Evolutionary conservation across 768 basidiomycete species (phyloP), one percentile per base, ranked within the genome.

Genomic region (Wakefieldia striispora): DNA sequence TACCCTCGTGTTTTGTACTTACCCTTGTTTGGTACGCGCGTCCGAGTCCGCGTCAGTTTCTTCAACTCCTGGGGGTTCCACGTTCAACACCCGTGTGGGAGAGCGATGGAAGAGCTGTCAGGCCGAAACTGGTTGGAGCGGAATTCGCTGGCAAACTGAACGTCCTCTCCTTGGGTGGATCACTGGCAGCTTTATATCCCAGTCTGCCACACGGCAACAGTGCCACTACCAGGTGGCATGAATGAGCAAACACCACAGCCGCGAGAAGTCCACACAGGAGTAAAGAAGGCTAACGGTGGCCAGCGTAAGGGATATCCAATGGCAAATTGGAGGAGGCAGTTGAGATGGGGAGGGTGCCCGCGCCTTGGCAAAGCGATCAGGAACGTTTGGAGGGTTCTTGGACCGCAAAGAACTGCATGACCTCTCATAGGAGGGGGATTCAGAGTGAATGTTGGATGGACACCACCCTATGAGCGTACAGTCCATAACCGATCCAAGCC

Each of bases 211-310:
- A 62, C 55, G 55, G 42, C 20, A 47, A 60, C 58, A 57, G 57
- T 42, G 61, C 61, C 61, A 63, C 52, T 61, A 42, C 50, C 61
- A 62, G 62, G 61, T 58, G 61, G 61, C 55, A 12, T 50, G 29
- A 50, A 53, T 53, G 44, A 57, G 31, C 41, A 34, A 40, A 41
- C 36, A 24, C 36, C 61, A 62, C 61, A 61, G 61, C 61, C 61
- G 55, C 52, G 17, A 62, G 58, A 63, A 62, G 60, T 37, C 27
- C 20, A 34, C 26, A 50, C 50, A 44, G 48, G 49, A 60, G 58
- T 35, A 39, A 47, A 47, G 54, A 46, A 57, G 45, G 38, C 42
- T 31, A 43, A 41, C 8, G 21, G 14, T 40, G 23, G 39, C 47
- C 51, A 36, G 46, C 47, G 51, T 55, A 49, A 12, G 20, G 16